Base-by-base conservation (phyloP, 2,329 filamentous ascomycete genomes). In the Colletotrichum melonis region DNA sequence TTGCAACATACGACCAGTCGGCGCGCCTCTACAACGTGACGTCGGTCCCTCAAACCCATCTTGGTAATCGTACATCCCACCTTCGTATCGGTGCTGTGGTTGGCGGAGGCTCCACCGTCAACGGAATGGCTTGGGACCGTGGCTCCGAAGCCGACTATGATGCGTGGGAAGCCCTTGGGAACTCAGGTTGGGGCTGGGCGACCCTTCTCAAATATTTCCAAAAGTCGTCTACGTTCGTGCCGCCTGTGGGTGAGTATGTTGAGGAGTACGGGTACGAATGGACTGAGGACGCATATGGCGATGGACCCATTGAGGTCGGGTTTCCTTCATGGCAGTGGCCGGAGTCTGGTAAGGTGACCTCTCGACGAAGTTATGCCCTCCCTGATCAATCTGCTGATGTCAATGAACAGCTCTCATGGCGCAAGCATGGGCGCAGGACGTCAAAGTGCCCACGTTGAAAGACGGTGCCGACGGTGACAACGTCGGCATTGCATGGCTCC, bases 101-200 rank as follows among this genome's bases (percentile, higher is more conserved):
- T 1, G 81, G 81, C 1, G 81, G 81, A 6, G 76, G 79, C 24
- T 79, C 79, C 4, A 77, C 76, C 1, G 74, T 82, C 28, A 82
- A 82, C 28, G 78, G 78, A 4, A 80, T 82, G 80, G 76, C 74
- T 26, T 80, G 76, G 52, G 77, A 79, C 19, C 76, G 78, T 0
- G 79, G 78, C 2, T 79, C 79, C 0, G 67, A 68, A 0, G 68
- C 73, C 1, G 79, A 80, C 52, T 81, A 80, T 49, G 77, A 85
- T 60, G 76, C 79, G 2, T 85, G 83, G 83, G 81, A 81, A 28
- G 78, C 77, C 0, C 73, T 84, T 0, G 83, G 82, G 0, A 85
- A 85, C 42, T 75, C 79, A 0, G 78, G 81, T 0, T 85, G 83
- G 83, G 79, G 80, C 1, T 85, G 82, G 80, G 75, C 80, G 16